A percentile compares a stretch with the other conserved stretches of the same genome.
Evolutionary conservation across 495 filamentous ascomycete genomes (phyloP).

Genomic region (Bathelium albidoporum): DNA sequence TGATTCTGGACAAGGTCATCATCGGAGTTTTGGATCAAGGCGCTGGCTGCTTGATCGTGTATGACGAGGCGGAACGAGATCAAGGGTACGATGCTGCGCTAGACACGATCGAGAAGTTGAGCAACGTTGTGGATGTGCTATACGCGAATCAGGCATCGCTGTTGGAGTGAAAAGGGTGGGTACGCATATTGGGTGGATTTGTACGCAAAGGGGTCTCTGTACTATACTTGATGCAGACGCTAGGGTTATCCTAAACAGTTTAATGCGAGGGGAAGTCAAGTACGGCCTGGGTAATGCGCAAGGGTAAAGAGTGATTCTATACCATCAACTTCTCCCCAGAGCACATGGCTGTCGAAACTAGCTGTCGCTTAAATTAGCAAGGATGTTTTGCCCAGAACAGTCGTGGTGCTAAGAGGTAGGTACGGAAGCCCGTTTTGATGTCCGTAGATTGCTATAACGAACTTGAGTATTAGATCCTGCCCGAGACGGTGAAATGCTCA

Average conservation of each 20-base stretch:
- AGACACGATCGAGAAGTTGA: slow-evolving; percentile 92
- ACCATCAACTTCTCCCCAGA: too few species aligned
- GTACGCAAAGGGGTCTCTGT: neutral
- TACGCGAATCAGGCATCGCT: slow-evolving; percentile 96
- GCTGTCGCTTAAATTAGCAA: too few species aligned
- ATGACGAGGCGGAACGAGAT: slow-evolving; percentile 86
- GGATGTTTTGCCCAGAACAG: too few species aligned
- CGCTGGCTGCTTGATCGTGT: slow-evolving; percentile 93
- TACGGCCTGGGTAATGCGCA: neutral
- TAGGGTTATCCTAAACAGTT: neutral
- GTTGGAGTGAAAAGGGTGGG: slow-evolving; percentile 55
- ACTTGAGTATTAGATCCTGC: too few species aligned
- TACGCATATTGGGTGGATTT: neutral
- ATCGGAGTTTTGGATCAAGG: slow-evolving; percentile 95
- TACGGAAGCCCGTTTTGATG: too few species aligned
- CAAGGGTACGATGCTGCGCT: slow-evolving; percentile 89
- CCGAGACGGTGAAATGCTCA: too few species aligned
- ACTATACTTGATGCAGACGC: slow-evolving; percentile 4
- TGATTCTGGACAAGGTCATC: slow-evolving; percentile 99
- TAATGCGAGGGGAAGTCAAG: neutral
- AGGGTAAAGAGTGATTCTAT: too few species aligned
- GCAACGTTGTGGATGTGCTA: slow-evolving; percentile 92
- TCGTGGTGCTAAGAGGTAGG: too few species aligned
- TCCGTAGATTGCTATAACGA: too few species aligned
- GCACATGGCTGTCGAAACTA: too few species aligned